Conservation (phyloP, 192 early-diverging fungal species). For the Backusella mclennaniae region DNA sequence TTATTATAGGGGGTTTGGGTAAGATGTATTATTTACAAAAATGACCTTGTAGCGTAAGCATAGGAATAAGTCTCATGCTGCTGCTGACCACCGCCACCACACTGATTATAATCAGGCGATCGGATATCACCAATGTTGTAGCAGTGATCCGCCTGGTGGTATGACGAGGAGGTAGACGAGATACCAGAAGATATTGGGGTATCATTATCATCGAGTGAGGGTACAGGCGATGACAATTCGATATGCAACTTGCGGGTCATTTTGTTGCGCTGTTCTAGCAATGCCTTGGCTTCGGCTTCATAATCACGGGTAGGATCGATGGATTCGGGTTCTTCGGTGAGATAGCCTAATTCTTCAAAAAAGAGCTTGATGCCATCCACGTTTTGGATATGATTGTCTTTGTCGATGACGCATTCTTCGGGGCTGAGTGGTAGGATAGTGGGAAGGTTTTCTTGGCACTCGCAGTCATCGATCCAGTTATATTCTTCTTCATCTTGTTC, state of each 20-base stretch:
- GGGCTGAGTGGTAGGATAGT: conserved; percentile 26
- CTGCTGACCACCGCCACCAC: not conserved
- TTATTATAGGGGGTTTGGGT: not conserved
- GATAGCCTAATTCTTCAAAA: conserved; percentile 33
- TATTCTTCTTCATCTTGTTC: conserved; percentile 1
- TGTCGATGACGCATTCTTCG: conserved; percentile 21
- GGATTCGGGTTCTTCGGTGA: conserved; percentile 31
- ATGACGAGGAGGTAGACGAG: conserved; percentile 8
- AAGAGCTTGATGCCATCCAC: conserved; percentile 9
- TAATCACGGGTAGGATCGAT: conserved; percentile 35
- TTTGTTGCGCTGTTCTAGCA: conserved; percentile 16
- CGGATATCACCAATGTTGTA: not conserved
- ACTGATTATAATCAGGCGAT: not conserved
- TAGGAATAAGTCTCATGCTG: not conserved
- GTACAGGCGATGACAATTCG: not conserved
- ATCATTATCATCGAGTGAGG: conserved; percentile 3
- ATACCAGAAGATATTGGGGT: not conserved
- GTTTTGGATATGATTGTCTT: conserved; percentile 20
- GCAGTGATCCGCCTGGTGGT: not conserved
- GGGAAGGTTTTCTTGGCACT: conserved; percentile 24
- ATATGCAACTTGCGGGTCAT: conserved; percentile 3
- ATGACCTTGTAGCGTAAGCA: not conserved
- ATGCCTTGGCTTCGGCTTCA: conserved; percentile 22
- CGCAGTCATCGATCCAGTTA: conserved; percentile 18
- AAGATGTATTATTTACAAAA: conserved; percentile 1